Evolutionary conservation across 768 basidiomycete species (phyloP), one percentile per base, ranked within the genome.

Genomic region (Coprinellus micaceus): DNA sequence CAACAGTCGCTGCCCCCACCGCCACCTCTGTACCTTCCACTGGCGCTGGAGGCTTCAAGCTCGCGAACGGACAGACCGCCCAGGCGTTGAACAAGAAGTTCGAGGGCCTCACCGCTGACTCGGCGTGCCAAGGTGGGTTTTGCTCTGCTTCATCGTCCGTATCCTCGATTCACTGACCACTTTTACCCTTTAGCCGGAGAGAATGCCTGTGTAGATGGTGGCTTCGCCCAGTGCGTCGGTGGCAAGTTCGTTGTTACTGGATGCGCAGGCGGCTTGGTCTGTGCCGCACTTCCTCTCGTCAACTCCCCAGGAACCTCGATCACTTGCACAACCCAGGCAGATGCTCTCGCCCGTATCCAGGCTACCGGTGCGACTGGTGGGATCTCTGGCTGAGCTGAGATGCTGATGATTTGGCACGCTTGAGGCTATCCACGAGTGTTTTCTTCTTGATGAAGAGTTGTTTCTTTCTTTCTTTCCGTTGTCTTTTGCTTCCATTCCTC

Each of bases 261-360:
- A 0, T 84, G 82, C 54, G 64, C 66, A 25, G 65, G 62, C 37
- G 68, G 69, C 2, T 63, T 72, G 28, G 69, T 66, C 4, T 83
- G 82, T 51, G 72, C 72, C 28, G 81, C 81, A 4, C 75, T 83
- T 46, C 82, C 82, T 24, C 73, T 84, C 24, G 81, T 83, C 54
- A 81, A 82, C 68, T 71, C 67, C 28, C 54, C 74, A 11, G 83
- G 82, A 40, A 82, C 82, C 4, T 78, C 76, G 5, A 70, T 83
- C 58, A 71, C 78, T 12, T 84, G 82, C 68, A 75, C 74, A 15
- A 81, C 79, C 1, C 28, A 63, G 25, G 70, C 74, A 22, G 82
- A 83, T 64, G 77, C 77, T 13, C 56, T 58, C 17, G 68, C 75
- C 11, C 73, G 78, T 45, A 78, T 81, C 49, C 64, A 69, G 19